Evolutionary conservation across 257 asterid species (phyloP), one percentile per base, ranked within the genome.

Genomic region (Primulina huaijiensis): DNA sequence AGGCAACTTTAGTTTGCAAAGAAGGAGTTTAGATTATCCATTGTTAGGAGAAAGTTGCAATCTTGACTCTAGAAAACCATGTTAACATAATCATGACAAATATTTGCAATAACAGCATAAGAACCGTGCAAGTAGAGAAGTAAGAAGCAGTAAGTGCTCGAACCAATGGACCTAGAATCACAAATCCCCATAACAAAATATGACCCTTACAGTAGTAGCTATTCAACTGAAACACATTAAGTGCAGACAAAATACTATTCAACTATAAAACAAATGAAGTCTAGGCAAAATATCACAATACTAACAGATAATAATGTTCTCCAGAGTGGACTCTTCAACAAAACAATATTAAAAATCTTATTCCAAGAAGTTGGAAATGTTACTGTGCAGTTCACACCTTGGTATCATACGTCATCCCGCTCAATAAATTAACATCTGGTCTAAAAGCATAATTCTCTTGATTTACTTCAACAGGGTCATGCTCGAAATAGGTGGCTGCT

Each of bases 401-500:
- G 68, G 79, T 79, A 50, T 86, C 95, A 29, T 89, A 89, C 35
- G 90, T 80, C 85, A 71, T 77, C 64, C 90, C 92, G 1, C 60
- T 17, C 71, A 59, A 62, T 76, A 86, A 83, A 75, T 81, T 86
- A 63, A 80, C 75, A 83, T 94, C 97, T 5, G 92, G 87, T 81
- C 99, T 85, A 81, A 76, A 94, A 68, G 83, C 58, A 77, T 88
- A 91, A 79, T 84, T 83, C 0, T 89, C 88, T 25, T 59, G 76
- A 7, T 74, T 20, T 29, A 89, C 79, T 85, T 89, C 99, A 2
- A 72, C 84, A 0, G 82, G 82, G 67, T 87, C 95, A 60, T 70
- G 80, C 74, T 82, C 88, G 75, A 89, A 94, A 75, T 84, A 88
- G 23, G 76, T 61, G 1, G 97, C 98, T 0, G 95, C 95, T 72